phyloP scores from a whole-genome alignment of 2,329 filamentous ascomycete genomes.

The Xylaria sp. region DNA sequence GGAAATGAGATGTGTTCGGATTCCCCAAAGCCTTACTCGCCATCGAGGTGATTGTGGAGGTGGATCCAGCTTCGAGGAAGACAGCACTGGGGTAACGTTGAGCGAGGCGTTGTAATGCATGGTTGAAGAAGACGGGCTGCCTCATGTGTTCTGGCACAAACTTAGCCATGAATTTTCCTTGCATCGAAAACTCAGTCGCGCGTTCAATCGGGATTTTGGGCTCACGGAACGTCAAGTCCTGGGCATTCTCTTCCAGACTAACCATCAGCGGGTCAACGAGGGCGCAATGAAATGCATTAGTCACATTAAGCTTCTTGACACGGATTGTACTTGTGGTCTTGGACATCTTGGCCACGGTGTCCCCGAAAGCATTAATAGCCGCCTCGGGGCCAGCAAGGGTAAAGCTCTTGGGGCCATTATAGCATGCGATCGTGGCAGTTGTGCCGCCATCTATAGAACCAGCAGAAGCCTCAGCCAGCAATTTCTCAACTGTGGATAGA shows the following conservation, averaged over 20 bases:
- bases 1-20: constrained; percentile 28
- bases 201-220: constrained; percentile 51
- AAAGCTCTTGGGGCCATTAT: constrained; percentile 57
- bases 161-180: constrained; percentile 9
- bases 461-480: constrained; percentile 34
- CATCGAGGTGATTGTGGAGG: constrained; percentile 52
- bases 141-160: constrained; percentile 55
- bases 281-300: constrained; percentile 60
- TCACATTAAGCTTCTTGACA: constrained; percentile 56
- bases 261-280: constrained; percentile 53
- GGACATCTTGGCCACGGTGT: constrained; percentile 15
- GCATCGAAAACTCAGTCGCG: constrained; percentile 32
- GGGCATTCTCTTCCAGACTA: constrained; percentile 44
- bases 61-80: constrained; percentile 58
- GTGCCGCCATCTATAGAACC: not conserved
- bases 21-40: constrained; percentile 42
- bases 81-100: constrained; percentile 45
- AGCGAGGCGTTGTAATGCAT: constrained; percentile 56
- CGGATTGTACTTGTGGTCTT: constrained; percentile 38
- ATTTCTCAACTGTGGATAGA: constrained; percentile 39
- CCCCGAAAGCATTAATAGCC: constrained; percentile 49
- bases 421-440: constrained; percentile 57
- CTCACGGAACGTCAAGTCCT: constrained; percentile 49
- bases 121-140: constrained; percentile 57
- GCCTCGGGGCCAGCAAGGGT: constrained; percentile 54